Conservation (phyloP, 2,329 filamentous ascomycete genomes). For the Exophiala alcalophila region DNA sequence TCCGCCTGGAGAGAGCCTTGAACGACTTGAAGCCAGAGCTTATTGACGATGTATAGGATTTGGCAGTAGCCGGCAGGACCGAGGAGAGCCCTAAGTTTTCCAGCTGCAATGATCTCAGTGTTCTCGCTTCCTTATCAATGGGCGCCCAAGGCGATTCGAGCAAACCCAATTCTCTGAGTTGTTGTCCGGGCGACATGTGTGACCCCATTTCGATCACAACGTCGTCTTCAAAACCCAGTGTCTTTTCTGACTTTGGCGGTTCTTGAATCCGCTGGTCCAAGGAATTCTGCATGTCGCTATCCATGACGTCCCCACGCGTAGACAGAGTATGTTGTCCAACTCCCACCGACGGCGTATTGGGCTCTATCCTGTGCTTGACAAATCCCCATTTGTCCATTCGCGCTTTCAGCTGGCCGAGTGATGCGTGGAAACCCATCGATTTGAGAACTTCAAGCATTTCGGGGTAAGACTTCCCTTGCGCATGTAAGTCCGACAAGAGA, state of each 20-base stretch:
- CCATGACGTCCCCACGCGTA: too few relatives aligned
- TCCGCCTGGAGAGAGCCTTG: slow-evolving; percentile 1
- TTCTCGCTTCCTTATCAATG: background rate
- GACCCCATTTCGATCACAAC: background rate
- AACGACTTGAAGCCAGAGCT: slow-evolving; percentile 6
- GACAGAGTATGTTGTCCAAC: background rate
- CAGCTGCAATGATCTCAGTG: background rate
- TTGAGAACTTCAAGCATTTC: slow-evolving; percentile 10
- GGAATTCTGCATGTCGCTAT: background rate
- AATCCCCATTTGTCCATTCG: slow-evolving; percentile 6
- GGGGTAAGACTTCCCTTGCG: slow-evolving; percentile 1
- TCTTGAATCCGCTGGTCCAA: background rate
- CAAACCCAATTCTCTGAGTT: background rate
- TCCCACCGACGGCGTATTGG: background rate
- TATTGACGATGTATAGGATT: slow-evolving; percentile 1
- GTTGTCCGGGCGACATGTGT: background rate
- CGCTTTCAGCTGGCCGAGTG: slow-evolving; percentile 4
- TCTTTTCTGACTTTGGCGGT: too few relatives aligned
- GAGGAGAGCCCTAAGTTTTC: background rate
- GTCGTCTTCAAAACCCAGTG: too few relatives aligned
- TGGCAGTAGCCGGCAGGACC: background rate
- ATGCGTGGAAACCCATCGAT: background rate
- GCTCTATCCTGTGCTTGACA: background rate
- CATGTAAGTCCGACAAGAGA: slow-evolving; percentile 3
- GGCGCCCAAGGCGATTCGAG: background rate